Base-by-base conservation (phyloP, 2,329 filamentous ascomycete genomes). In the Blastomyces silverae region DNA sequence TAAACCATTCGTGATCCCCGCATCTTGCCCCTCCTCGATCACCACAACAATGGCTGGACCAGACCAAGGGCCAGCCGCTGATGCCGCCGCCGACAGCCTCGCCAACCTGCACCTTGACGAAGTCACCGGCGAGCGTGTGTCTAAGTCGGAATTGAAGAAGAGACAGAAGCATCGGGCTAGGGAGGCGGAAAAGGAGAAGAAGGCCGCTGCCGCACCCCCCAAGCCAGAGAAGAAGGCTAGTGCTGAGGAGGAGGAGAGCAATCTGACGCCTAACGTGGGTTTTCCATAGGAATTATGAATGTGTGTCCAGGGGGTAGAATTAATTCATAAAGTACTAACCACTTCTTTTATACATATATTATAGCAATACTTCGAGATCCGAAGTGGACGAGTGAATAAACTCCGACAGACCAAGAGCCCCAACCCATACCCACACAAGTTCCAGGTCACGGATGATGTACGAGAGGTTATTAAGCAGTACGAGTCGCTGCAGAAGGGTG, bases 351-450 rank as follows among this genome's bases (percentile, higher is more conserved):
- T 31, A 42, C n/a, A 2, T 25, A 31, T 31, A 2, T 3, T 65
- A 17, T 72, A 89, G 86, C 88, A 90, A 88, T 99, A 97, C 83
- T 97, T 96, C 76, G 94, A 99, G 81, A 95, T 97, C 75, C 90
- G 94, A 68, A 95, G 89, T 73, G 86, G 90, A 71, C 85, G 84
- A 70, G 87, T 96, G 81, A 88, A 89, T 78, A 88, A 89, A 72
- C 84, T 93, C 68, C 85, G 88, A 73, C 81, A 88, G 74, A 86
- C 85, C 74, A 87, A 89, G 80, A 80, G 87, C 66, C 89, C 90
- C 52, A 89, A 93, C 74, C 90, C 90, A 17, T 96, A 97, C 79
- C 94, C 94, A 8, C 93, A 99, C 88, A 89, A 89, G 84, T 97
- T 96, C 84, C 83, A 92, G 65, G 87, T 91, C 76, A 90, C 88